Base-by-base conservation (phyloP, 2,329 filamentous ascomycete species). In the Emmonsiellopsis sp. region DNA sequence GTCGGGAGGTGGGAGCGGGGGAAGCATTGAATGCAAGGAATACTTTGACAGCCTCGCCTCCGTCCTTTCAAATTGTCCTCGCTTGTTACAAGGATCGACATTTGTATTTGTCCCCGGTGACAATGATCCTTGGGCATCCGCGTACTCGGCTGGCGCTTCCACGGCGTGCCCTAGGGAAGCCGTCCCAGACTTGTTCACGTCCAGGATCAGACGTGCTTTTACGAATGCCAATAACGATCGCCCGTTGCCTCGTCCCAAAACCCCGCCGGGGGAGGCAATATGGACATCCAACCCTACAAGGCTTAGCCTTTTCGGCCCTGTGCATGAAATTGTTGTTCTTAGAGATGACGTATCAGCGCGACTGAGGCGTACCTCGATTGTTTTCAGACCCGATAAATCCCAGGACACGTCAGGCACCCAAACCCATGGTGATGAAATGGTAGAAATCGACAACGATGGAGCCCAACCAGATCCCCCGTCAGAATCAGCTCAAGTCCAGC, bases 21-120 rank as follows among this genome's bases (percentile, higher is more conserved):
- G 89, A 38, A 92, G 88, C 69, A 91, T 97, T 61, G 90, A 95
- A 71, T 97, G 95, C 74, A 97, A 97, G 73, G 93, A 97, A 71
- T 86, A 87, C 67, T 96, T 97, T 68, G 90, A 98, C 71, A 82
- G 84, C 7, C 79, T 98, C 10, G 92, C 93, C 2, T 83, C 85
- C 2, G 79, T 89, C 1, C 78, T 98, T 5, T 79, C 87, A 7
- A 90, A 97, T 60, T 97, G 89, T 64, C 89, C 89, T 2, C 78
- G 80, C 0, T 79, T 98, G 11, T 79, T 97, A 43, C 85, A 86
- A 54, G 80, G 81, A 30, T 85, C 87, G 5, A 92, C 87, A 0
- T 95, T 97, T 67, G 77, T 95, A 34, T 95, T 98, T 65, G 87
- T 97, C 0, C 93, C 93, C 0, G 93, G 93, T 32, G 92, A 97